Conservation (phyloP, 768 basidiomycete genomes). For the Lactarius indigo region DNA sequence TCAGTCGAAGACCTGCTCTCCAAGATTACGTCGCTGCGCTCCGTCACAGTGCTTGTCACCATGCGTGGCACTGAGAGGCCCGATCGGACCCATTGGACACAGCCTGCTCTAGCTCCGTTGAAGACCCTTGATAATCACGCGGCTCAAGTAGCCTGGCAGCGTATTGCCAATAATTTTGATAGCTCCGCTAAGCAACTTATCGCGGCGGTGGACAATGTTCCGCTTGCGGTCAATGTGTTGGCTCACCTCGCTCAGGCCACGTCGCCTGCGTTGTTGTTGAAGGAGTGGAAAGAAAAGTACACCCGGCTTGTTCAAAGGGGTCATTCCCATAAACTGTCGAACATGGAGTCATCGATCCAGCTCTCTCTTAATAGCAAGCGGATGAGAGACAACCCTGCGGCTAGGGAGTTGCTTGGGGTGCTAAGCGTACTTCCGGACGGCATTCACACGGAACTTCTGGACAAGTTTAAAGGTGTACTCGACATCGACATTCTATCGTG, state of each 20-base stretch:
- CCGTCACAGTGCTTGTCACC: slow-evolving; percentile 6
- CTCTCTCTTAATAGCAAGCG: slow-evolving; percentile 5
- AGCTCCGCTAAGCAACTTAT: background rate
- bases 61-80: slow-evolving; percentile 11
- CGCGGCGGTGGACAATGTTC: slow-evolving; percentile 5
- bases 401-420: slow-evolving; percentile 2
- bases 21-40: background rate
- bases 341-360: slow-evolving; percentile 7
- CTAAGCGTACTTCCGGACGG: slow-evolving; percentile 8
- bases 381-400: slow-evolving; percentile 2
- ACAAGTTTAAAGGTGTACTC: background rate
- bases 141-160: background rate
- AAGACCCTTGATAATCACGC: background rate
- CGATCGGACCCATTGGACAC: slow-evolving; percentile 8
- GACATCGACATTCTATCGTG: background rate
- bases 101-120: slow-evolving; percentile 1
- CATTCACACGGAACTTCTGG: background rate
- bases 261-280: background rate
- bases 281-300: slow-evolving; percentile 2
- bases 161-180: background rate
- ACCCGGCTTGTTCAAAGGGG: background rate
- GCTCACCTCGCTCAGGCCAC: slow-evolving; percentile 3
- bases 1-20: slow-evolving; percentile 9
- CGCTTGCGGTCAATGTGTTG: slow-evolving; percentile 8
- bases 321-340: background rate